Percentiles rank a stretch among this genome's conserved stretches.
Evolutionary conservation across 768 basidiomycete species (phyloP).

Genomic region (Mycena floridula): DNA sequence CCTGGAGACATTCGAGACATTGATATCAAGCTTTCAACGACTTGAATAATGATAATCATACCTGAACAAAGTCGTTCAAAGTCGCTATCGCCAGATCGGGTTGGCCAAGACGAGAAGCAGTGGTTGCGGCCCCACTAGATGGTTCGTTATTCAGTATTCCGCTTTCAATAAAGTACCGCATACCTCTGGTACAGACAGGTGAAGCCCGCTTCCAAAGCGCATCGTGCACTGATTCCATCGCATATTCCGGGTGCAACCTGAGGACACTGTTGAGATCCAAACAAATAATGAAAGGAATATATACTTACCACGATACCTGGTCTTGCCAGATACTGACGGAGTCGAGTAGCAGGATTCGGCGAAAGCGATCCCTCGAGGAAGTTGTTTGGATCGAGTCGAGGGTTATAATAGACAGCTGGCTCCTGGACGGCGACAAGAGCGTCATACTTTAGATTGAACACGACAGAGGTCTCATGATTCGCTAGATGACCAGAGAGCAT

Average conservation of each 20-base stretch:
- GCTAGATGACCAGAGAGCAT: too few species aligned
- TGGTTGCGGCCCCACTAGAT: conserved; percentile 67
- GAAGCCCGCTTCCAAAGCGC: conserved; percentile 77
- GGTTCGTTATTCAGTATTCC: too few species aligned
- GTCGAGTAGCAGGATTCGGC: conserved; percentile 59
- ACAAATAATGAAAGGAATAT: background rate
- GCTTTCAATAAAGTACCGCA: too few species aligned
- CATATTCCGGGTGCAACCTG: conserved; percentile 77
- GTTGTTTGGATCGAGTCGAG: conserved; percentile 64
- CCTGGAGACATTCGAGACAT: conserved; percentile 23
- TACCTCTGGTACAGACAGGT: conserved; percentile 73
- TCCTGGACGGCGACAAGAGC: too few species aligned
- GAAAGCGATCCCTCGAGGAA: conserved; percentile 67
- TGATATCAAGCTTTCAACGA: background rate
- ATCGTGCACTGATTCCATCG: conserved; percentile 75
- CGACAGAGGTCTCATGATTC: too few species aligned
- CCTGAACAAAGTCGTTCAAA: conserved; percentile 69
- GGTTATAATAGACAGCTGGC: conserved; percentile 48
- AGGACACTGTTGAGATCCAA: background rate
- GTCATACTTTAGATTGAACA: too few species aligned
- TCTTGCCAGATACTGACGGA: conserved; percentile 62
- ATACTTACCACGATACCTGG: conserved; percentile 71
- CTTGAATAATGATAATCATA: conserved; percentile 15
- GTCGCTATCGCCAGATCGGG: conserved; percentile 80
- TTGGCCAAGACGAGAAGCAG: conserved; percentile 70